Evolutionary conservation across 225 moss, liverwort and hornwort genomes (phyloP), one percentile per base, ranked within the genome.

Genomic region (Bryum argenteum): DNA sequence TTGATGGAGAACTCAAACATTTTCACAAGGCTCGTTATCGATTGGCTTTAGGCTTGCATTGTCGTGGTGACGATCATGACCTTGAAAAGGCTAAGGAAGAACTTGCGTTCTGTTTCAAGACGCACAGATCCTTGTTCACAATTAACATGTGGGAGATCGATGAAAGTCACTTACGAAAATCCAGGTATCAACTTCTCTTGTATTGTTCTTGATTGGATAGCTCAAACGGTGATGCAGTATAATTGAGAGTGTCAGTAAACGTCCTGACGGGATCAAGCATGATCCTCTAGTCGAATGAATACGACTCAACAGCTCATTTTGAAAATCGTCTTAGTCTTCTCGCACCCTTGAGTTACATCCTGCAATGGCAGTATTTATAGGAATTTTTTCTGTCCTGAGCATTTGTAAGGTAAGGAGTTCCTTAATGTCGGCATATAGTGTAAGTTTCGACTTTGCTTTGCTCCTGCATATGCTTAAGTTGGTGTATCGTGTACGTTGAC

Each of bases 81-180:
- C 65, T 94, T 73, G 91, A 97, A 61, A 87, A 78, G 79, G 93
- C 96, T 24, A 97, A 97, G 79, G 96, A 97, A 73, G 96, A 97
- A 82, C 84, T 97, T 72, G 85, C 96, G 48, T 97, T 97, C 68
- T 97, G 96, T 84, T 97, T 97, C 78, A 89, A 91, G 78, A 91
- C 96, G 67, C 93, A 87, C 66, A 94, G 96, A 66, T 97, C 96
- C 21, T 79, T 89, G 54, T 97, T 97, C 67, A 97, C 93, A 55
- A 97, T 97, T 71, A 93, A 97, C 58, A 97, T 97, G 96, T 97
- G 96, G 96, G 96, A 97, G 78, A 97, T 97, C 60, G 96, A 97
- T 82, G 89, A 89, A 79, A 91, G 88, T 82, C 89, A 83, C 72
- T 81, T 91, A 55, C 87, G 93, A 39, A 97, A 93, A 78, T 86